phyloP scores from a whole-genome alignment of 78 protist genomes.

The Dictyostelium discoideum region DNA sequence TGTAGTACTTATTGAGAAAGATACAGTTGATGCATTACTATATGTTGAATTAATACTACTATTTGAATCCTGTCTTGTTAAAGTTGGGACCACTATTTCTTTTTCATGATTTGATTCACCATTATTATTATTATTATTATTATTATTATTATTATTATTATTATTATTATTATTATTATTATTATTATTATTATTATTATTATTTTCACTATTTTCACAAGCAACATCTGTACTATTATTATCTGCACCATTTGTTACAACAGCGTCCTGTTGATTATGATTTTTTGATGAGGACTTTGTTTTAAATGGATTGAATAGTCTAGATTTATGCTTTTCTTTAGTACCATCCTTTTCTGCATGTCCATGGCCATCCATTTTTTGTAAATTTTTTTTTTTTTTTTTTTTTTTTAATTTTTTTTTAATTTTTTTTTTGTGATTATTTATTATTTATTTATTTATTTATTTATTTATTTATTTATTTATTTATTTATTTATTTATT shows the following conservation, averaged over 20 bases:
- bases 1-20: background rate
- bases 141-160: too few species aligned
- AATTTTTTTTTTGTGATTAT: too few species aligned
- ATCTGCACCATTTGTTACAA: background rate
- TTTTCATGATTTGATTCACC: background rate
- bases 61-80: slow-evolving; percentile 14
- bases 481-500: background rate
- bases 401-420: background rate
- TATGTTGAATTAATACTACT: background rate
- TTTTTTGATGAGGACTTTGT: background rate
- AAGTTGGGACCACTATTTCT: background rate
- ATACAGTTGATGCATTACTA: background rate
- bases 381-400: background rate
- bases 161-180: too few species aligned
- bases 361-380: background rate
- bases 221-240: background rate
- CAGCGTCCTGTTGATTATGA: background rate
- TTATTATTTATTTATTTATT: background rate
- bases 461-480: background rate
- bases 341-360: background rate
- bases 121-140: background rate
- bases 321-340: background rate
- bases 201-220: background rate
- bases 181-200: too few species aligned
- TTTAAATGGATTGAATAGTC: background rate